Percentiles rank a stretch among this genome's conserved stretches.
Evolutionary conservation across 805 yeast species (phyloP).

Genomic region (Wickerhamomyces bovis): DNA sequence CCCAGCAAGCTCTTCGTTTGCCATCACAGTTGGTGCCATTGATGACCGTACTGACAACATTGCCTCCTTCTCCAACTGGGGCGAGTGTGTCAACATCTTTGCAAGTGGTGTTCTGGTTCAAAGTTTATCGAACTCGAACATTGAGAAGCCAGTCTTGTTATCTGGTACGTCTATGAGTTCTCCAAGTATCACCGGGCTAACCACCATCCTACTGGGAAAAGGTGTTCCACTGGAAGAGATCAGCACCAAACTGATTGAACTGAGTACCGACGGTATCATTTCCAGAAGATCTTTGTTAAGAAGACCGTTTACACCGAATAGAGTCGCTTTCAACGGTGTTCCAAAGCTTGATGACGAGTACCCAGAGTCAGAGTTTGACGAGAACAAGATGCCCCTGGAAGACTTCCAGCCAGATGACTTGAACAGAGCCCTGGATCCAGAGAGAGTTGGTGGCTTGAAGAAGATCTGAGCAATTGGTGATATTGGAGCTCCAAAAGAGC

Average conservation of each 20-base stretch:
- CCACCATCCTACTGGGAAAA: slow-evolving; percentile 46
- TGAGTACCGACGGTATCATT: slow-evolving; percentile 44
- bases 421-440: slow-evolving; percentile 2
- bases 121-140: slow-evolving; percentile 39
- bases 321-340: slow-evolving; percentile 38
- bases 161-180: slow-evolving; percentile 84
- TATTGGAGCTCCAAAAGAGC: neutral
- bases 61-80: slow-evolving; percentile 88
- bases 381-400: neutral
- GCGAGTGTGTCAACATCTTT: slow-evolving; percentile 81
- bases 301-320: slow-evolving; percentile 55
- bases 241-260: slow-evolving; percentile 34
- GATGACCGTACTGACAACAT: slow-evolving; percentile 66
- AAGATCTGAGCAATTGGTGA: neutral
- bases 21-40: slow-evolving; percentile 83
- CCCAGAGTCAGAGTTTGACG: slow-evolving; percentile 13
- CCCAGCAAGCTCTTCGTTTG: slow-evolving; percentile 72
- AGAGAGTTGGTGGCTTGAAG: slow-evolving; percentile 6
- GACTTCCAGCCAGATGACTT: neutral
- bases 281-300: slow-evolving; percentile 40
- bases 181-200: slow-evolving; percentile 66
- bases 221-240: slow-evolving; percentile 43
- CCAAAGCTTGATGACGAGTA: slow-evolving; percentile 26
- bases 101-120: slow-evolving; percentile 73
- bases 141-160: slow-evolving; percentile 25